Base-by-base conservation (phyloP, 345 rosid species). In the Citrus cavaleriei region DNA sequence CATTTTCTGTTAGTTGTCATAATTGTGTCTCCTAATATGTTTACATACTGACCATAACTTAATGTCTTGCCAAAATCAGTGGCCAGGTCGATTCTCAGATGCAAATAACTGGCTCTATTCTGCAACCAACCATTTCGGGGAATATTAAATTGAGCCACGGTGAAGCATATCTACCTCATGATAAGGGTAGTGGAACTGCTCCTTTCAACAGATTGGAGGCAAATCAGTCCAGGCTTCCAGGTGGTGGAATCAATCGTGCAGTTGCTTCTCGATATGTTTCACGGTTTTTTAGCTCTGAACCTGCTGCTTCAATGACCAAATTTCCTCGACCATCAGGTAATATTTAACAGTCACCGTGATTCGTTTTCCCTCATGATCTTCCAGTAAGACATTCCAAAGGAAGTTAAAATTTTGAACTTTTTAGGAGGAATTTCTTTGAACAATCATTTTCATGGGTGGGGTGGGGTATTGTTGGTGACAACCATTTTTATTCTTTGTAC, bases 91-190 rank as follows among this genome's bases (percentile, higher is more conserved):
- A 92, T 85, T 88, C 93, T 7, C 99, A 93, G 79, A 81, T 95
- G 89, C 97, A 89, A 85, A 86, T 93, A 86, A 88, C 92, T 67
- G 99, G 99, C 79, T 95, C 99, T 16, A 93, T 95, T 79, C 77
- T 93, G 84, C 98, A 95, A 82, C 99, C 98, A 85, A 91, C 87
- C 82, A 91, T 96, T 81, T 96, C 99, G 46, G 98, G 99, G 83
- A 91, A 89, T 78, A 90, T 96, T 69, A 92, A 96, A 85, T 84
- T 96, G 87, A 93, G 98, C 88, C 98, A 90, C 18, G 98, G 99
- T 81, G 98, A 96, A 88, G 98, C 99, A 82, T 96, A 96, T 89
- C 87, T 96, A 46, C 98, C 98, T 24, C 99, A 96, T 83, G 99
- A 96, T 83, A 95, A 89, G 84, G 97, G 99, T 79, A 90, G 93